A percentile compares a stretch with the other conserved stretches of the same genome.
Conservation (phyloP, 1,139 yeast species). For the Saccharomycopsis crataegensis region DNA sequence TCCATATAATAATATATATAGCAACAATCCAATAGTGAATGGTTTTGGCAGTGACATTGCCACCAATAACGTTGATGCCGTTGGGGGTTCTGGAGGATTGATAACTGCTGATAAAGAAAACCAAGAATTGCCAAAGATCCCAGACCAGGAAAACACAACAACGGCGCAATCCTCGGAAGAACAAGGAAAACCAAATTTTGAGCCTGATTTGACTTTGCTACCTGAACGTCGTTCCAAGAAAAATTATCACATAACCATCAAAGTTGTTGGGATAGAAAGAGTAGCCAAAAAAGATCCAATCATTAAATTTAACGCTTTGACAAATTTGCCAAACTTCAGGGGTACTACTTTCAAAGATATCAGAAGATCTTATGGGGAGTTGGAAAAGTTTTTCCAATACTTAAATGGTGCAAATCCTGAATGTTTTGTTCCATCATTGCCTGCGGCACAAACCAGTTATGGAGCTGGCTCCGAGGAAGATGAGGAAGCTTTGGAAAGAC, state of each 20-base stretch:
- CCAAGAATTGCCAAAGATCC: conserved; percentile 12
- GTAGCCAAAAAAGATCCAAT: conserved; percentile 44
- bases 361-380: conserved; percentile 75
- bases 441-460: conserved; percentile 64
- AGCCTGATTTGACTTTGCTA: conserved; percentile 17
- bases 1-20: conserved; percentile 1
- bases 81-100: not conserved
- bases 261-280: conserved; percentile 41
- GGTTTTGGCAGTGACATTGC: not conserved
- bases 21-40: not conserved
- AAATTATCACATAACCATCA: conserved; percentile 31
- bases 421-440: conserved; percentile 88
- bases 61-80: not conserved
- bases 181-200: not conserved
- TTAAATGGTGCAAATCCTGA: conserved; percentile 78
- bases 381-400: conserved; percentile 69
- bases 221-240: conserved; percentile 23
- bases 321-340: conserved; percentile 69
- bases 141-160: not conserved
- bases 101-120: conserved; percentile 2
- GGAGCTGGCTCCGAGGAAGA: conserved; percentile 85
- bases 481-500: conserved; percentile 43
- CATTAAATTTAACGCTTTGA: conserved; percentile 40
- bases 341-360: conserved; percentile 65
- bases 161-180: no score